Conservation (phyloP, 805 yeast genomes). For the Saccharomycodes ludwigii region DNA sequence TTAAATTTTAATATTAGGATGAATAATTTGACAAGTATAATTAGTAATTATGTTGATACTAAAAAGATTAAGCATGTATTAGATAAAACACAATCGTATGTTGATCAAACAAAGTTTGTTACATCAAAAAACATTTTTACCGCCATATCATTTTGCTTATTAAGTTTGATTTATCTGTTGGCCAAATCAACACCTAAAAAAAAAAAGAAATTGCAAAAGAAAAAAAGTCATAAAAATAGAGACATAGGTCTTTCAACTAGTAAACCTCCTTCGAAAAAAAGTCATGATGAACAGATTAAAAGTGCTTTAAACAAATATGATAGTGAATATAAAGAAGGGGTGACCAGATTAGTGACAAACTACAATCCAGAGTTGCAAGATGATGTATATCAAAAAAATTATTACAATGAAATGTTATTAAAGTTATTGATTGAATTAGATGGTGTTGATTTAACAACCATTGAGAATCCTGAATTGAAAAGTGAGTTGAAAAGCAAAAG, state of each 20-base stretch:
- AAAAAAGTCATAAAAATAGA: conserved; percentile 6
- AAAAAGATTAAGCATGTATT: no score
- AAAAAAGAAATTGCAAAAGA: conserved; percentile 4
- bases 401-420: conserved; percentile 53
- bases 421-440: conserved; percentile 58
- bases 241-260: no score
- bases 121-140: no score
- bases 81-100: no score
- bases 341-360: conserved; percentile 11
- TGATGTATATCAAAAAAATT: conserved; percentile 36
- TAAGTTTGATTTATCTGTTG: no score
- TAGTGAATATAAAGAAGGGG: conserved; percentile 16
- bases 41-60: no score
- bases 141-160: no score
- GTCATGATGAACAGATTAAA: conserved; percentile 17
- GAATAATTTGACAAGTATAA: no score
- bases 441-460: conserved; percentile 34
- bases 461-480: conserved; percentile 30
- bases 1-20: no score
- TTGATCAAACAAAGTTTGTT: no score
- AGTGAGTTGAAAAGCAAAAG: conserved; percentile 42
- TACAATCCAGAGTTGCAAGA: conserved; percentile 17
- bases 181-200: no score
- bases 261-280: conserved; percentile 8
- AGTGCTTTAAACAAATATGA: conserved; percentile 15